phyloP scores from a whole-genome alignment of 148 eudicot species.

The Vaccinium darrowii region DNA sequence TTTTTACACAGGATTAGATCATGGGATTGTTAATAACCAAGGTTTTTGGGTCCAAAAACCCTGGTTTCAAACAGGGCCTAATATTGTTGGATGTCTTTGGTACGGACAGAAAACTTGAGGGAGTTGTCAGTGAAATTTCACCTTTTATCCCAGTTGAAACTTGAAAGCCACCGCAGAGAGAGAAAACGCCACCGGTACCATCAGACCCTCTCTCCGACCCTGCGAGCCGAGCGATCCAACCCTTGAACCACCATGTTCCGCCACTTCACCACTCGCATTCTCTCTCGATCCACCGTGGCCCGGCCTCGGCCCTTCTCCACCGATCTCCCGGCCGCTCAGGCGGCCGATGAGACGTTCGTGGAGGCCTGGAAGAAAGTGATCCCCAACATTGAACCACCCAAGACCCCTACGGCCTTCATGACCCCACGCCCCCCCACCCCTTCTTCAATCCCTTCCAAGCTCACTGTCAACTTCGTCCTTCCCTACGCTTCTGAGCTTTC shows the following conservation, averaged over 20 bases:
- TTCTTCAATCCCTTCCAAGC: conserved; percentile 52
- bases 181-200: too few relatives aligned
- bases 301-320: conserved; percentile 42
- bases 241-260: conserved; percentile 40
- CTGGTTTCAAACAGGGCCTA: too few relatives aligned
- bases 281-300: conserved; percentile 27
- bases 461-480: conserved; percentile 51
- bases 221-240: conserved; percentile 42
- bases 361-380: conserved; percentile 55
- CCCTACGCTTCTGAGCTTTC: conserved; percentile 47
- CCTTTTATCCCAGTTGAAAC: too few relatives aligned
- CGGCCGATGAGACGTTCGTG: conserved; percentile 29
- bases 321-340: conserved; percentile 23
- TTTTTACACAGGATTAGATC: too few relatives aligned
- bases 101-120: too few relatives aligned
- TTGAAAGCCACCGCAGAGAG: too few relatives aligned
- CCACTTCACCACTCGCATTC: conserved; percentile 26
- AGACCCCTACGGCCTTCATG: conserved; percentile 45
- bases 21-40: too few relatives aligned
- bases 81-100: too few relatives aligned
- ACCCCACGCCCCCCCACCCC: conserved; percentile 40
- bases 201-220: conserved; percentile 28
- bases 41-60: too few relatives aligned
- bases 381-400: conserved; percentile 60
- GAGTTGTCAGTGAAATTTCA: too few relatives aligned